Conservation (phyloP, 345 rosid genomes). For the Reutealis trisperma region DNA sequence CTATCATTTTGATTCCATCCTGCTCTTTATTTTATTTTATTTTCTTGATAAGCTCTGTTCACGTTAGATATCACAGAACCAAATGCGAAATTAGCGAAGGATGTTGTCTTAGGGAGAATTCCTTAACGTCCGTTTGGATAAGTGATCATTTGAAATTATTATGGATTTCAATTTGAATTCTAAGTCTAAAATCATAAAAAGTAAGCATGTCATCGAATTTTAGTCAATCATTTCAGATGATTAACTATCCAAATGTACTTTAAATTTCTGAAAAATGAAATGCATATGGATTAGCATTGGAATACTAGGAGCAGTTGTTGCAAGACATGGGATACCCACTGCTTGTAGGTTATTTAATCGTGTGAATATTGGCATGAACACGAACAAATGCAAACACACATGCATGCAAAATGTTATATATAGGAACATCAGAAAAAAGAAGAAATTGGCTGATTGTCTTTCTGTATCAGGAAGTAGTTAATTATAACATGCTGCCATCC, state of each 20-base stretch:
- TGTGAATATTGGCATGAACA: not conserved
- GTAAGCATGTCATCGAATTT: too few species aligned
- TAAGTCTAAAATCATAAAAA: too few species aligned
- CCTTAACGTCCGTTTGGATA: too few species aligned
- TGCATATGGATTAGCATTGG: too few species aligned
- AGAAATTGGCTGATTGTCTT: not conserved
- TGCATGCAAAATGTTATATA: too few species aligned
- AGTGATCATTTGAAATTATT: too few species aligned
- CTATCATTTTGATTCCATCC: not conserved
- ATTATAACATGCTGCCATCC: not conserved
- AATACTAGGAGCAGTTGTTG: not conserved
- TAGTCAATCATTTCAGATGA: too few species aligned
- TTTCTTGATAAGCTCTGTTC: not conserved
- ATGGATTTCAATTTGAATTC: too few species aligned
- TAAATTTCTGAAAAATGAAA: not conserved
- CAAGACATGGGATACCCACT: not conserved
- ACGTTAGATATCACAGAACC: not conserved
- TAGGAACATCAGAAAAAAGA: not conserved
- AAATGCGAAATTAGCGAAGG: not conserved
- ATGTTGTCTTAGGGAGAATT: not conserved
- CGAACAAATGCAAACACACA: not conserved
- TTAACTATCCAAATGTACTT: too few species aligned
- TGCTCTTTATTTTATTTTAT: not conserved
- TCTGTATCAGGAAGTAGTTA: not conserved
- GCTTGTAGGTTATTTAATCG: too few species aligned